A percentile compares a stretch with the other conserved stretches of the same genome.
These are phyloP conservation scores for Glycine soja DNA, from an alignment of 306 rosid species.

Conservation along the genomic window DNA sequence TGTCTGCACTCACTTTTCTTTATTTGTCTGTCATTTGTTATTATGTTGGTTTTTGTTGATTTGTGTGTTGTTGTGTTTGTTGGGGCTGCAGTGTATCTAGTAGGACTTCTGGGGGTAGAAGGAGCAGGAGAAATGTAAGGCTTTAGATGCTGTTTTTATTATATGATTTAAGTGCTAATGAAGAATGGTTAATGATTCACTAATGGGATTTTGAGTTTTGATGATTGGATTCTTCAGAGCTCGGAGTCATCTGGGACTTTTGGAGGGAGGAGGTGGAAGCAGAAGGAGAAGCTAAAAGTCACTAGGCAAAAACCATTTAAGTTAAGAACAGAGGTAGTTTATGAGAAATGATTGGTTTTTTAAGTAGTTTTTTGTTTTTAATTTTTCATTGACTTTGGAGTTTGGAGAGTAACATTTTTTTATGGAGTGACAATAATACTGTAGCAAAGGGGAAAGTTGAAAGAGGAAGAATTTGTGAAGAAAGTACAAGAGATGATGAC, in stretches of 20 bases:
- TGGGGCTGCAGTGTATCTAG: slow-evolving; percentile 63
- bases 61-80: neutral
- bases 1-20: neutral
- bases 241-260: slow-evolving; percentile 63
- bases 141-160: neutral
- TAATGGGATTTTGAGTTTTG: slow-evolving; percentile 5
- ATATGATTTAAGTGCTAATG: neutral
- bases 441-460: slow-evolving; percentile 89
- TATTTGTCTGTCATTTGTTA: neutral
- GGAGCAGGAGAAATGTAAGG: slow-evolving; percentile 92
- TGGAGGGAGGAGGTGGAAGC: slow-evolving; percentile 79
- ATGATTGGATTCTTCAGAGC: slow-evolving; percentile 61
- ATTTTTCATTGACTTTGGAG: slow-evolving; percentile 25
- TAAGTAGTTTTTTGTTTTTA: neutral
- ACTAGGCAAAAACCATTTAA: slow-evolving; percentile 84
- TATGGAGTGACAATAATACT: slow-evolving; percentile 40
- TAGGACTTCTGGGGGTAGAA: slow-evolving; percentile 72
- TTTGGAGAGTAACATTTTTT: slow-evolving; percentile 36
- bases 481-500: slow-evolving; percentile 69
- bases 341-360: slow-evolving; percentile 3
- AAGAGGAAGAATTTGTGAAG: slow-evolving; percentile 82
- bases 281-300: slow-evolving; percentile 68
- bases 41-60: slow-evolving; percentile 38
- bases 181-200: slow-evolving; percentile 31
- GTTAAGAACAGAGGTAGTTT: slow-evolving; percentile 87